Base-by-base conservation (phyloP, 1,139 yeast species). In the Kodamaea ohmeri region DNA sequence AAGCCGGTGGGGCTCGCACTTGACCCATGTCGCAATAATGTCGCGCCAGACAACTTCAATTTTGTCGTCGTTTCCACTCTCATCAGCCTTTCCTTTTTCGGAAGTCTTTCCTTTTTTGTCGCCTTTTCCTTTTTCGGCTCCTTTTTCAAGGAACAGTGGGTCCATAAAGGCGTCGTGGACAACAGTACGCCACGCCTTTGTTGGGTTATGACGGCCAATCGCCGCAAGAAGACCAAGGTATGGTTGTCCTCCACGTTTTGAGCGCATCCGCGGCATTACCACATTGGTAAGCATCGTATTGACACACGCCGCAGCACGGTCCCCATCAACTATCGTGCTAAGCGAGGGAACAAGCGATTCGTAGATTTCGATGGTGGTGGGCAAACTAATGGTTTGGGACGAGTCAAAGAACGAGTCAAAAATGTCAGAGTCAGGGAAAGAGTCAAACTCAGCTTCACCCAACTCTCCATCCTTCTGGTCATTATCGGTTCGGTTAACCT, bases 41-140 rank as follows among this genome's bases (percentile, higher is more conserved):
- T 62, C 54, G 42, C 64, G 62, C 88, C 92, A 82, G 2, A 50
- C n/a, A n/a, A n/a, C n/a, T n/a, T n/a, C n/a, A n/a, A n/a, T n/a
- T n/a, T n/a, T n/a, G n/a, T n/a, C n/a, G n/a, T n/a, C n/a, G n/a
- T n/a, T n/a, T n/a, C n/a, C n/a, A n/a, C n/a, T n/a, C n/a, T n/a
- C n/a, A n/a, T n/a, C n/a, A n/a, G n/a, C n/a, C n/a, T n/a, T n/a
- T n/a, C n/a, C n/a, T n/a, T n/a, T n/a, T n/a, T n/a, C n/a, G n/a
- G n/a, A n/a, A n/a, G n/a, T n/a, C n/a, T n/a, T n/a, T n/a, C n/a
- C n/a, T n/a, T n/a, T n/a, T n/a, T n/a, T n/a, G n/a, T n/a, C n/a
- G n/a, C n/a, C n/a, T n/a, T n/a, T n/a, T n/a, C n/a, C n/a, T n/a
- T 65, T 32, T 40, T 63, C 49, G n/a, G 48, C 43, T 2, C 48